Conservation (phyloP, 371 early-diverging fungal genomes). For the Syncephalastrum racemosum region DNA sequence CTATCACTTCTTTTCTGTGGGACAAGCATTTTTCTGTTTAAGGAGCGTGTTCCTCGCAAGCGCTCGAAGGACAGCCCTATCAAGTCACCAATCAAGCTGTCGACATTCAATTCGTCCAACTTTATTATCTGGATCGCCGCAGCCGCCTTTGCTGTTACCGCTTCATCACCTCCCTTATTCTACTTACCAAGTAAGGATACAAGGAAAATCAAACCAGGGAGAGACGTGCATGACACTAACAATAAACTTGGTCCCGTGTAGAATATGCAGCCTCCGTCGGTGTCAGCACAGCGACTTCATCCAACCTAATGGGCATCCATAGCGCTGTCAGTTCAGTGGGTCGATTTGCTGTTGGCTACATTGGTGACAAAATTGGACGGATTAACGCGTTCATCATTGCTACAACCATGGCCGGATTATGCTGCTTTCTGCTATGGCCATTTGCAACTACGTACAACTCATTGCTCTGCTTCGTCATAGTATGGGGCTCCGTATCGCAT, state of each 20-base stretch:
- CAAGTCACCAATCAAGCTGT: slow-evolving; percentile 25
- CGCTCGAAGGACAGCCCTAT: slow-evolving; percentile 14
- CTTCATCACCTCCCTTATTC: slow-evolving; percentile 32
- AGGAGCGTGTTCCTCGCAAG: slow-evolving; percentile 32
- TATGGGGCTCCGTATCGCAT: slow-evolving; percentile 45
- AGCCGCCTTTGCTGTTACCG: slow-evolving; percentile 32
- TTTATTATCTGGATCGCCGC: slow-evolving; percentile 33
- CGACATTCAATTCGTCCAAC: slow-evolving; percentile 25
- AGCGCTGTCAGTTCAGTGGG: slow-evolving; percentile 57
- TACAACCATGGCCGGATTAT: slow-evolving; percentile 28
- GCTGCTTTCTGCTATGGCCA: slow-evolving; percentile 57
- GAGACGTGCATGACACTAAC: too few species aligned
- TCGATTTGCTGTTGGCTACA: slow-evolving; percentile 62
- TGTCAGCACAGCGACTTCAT: slow-evolving; percentile 17
- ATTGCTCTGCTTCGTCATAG: slow-evolving; percentile 46
- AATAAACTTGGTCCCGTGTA: slow-evolving; percentile 1
- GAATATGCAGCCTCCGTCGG: slow-evolving; percentile 31
- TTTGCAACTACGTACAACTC: slow-evolving; percentile 49
- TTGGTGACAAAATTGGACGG: slow-evolving; percentile 65
- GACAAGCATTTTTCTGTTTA: slow-evolving; percentile 27
- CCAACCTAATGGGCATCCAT: slow-evolving; percentile 28
- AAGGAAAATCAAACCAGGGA: background rate
- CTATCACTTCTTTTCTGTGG: slow-evolving; percentile 35
- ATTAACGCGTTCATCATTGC: slow-evolving; percentile 37
- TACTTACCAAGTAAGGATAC: slow-evolving; percentile 37